These are phyloP conservation scores for Aspergillus unguis DNA, from an alignment of 2,329 filamentous ascomycete genomes.

Conservation along the genomic window DNA sequence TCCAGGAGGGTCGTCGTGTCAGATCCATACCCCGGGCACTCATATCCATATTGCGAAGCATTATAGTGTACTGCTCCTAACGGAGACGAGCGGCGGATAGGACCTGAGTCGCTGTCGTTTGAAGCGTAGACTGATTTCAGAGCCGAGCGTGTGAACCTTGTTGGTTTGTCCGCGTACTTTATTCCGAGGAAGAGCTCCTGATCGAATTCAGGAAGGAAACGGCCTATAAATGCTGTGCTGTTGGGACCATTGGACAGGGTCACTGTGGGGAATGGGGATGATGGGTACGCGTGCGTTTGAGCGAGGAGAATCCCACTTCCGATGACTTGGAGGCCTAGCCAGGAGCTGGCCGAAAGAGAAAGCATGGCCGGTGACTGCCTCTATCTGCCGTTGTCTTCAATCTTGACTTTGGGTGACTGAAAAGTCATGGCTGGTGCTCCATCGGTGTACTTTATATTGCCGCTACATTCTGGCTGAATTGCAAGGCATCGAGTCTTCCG, in stretches of 20 bases:
- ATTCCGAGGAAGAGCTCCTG: conserved; percentile 31
- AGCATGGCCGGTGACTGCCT: no score
- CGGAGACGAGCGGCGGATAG: conserved; percentile 5
- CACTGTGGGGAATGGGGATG: background rate
- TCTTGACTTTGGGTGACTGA: background rate
- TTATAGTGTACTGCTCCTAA: conserved; percentile 21
- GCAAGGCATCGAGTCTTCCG: background rate
- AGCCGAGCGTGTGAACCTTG: conserved; percentile 24
- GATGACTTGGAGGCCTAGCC: conserved; percentile 2
- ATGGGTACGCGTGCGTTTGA: background rate
- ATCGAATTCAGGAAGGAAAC: conserved; percentile 24
- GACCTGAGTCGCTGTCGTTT: conserved; percentile 22
- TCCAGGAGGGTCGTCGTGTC: conserved; percentile 25
- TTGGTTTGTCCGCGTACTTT: conserved; percentile 28
- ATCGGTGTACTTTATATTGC: background rate
- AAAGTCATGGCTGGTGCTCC: background rate
- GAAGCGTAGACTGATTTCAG: conserved; percentile 23
- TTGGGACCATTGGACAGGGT: background rate
- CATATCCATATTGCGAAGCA: conserved; percentile 28
- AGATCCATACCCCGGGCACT: conserved; percentile 32
- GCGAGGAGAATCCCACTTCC: background rate
- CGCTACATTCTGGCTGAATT: background rate
- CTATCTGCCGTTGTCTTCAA: background rate
- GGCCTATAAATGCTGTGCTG: conserved; percentile 26
- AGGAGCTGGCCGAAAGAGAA: background rate